Evolutionary conservation across 2,329 filamentous ascomycete species (phyloP).

Genomic region (Parastagonospora nodorum): DNA sequence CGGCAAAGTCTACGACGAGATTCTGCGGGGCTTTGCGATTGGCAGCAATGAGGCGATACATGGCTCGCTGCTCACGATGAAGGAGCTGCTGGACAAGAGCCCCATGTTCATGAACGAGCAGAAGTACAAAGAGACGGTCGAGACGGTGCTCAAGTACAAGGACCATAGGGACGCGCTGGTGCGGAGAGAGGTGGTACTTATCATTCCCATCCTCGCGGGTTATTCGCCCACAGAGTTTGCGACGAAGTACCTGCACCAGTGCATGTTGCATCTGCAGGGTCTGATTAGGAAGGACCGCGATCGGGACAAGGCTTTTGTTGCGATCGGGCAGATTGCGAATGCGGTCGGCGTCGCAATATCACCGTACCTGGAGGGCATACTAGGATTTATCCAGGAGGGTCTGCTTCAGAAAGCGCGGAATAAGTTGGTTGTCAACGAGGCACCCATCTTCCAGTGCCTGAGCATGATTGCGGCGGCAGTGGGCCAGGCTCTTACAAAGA

Average conservation of each 20-base stretch:
- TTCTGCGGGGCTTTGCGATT: constrained; percentile 73
- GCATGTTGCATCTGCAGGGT: constrained; percentile 93
- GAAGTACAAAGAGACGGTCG: constrained; percentile 83
- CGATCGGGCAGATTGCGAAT: constrained; percentile 94
- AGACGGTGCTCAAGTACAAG: constrained; percentile 89
- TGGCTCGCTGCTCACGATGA: constrained; percentile 89
- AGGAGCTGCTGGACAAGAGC: constrained; percentile 89
- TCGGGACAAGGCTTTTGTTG: constrained; percentile 93
- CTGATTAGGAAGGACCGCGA: constrained; percentile 90
- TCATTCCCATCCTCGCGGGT: constrained; percentile 90
- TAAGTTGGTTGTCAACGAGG: constrained; percentile 61
- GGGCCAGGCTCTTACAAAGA: constrained; percentile 95
- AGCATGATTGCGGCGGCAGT: constrained; percentile 95
- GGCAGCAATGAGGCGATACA: constrained; percentile 88
- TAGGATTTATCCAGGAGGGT: constrained; percentile 91
- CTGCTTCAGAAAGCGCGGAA: constrained; percentile 77
- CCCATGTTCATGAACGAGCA: constrained; percentile 99
- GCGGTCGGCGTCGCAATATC: constrained; percentile 94
- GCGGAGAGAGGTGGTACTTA: constrained; percentile 83
- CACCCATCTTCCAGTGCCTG: constrained; percentile 94
- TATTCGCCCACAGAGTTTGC: constrained; percentile 93
- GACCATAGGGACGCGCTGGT: constrained; percentile 90
- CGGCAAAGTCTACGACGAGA: constrained; percentile 86
- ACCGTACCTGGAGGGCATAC: constrained; percentile 90
- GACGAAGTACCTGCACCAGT: constrained; percentile 84